Conservation (phyloP, 352 stramenopile genomes). For the Pythium sp. region DNA sequence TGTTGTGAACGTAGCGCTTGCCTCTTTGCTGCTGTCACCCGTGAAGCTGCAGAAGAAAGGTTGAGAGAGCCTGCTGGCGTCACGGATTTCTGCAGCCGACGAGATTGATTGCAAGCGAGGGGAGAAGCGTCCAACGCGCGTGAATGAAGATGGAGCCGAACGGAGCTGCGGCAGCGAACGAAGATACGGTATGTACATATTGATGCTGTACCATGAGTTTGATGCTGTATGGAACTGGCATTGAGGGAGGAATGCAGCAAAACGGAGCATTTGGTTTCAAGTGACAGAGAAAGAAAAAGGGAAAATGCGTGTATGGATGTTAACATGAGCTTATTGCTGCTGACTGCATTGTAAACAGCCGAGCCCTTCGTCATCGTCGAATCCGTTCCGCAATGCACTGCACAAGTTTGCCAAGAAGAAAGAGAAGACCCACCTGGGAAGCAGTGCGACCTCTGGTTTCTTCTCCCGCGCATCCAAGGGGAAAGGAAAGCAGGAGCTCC, state of each 20-base stretch:
- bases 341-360: conserved; percentile 15
- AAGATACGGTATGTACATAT: conserved; percentile 5
- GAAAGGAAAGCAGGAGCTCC: conserved; percentile 33
- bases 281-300: neutral
- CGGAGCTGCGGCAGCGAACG: conserved; percentile 4
- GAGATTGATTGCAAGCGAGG: neutral
- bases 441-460: conserved; percentile 56
- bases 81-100: neutral
- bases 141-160: conserved; percentile 11
- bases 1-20: neutral
- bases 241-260: neutral
- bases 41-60: neutral
- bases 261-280: no score
- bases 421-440: conserved; percentile 49
- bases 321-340: neutral
- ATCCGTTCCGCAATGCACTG: conserved; percentile 73
- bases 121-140: neutral
- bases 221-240: neutral
- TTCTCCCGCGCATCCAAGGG: conserved; percentile 49
- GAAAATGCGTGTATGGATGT: neutral
- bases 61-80: neutral
- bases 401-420: conserved; percentile 85
- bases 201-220: neutral
- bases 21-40: neutral
- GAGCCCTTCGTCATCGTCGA: conserved; percentile 42